Percentiles rank a stretch among this genome's conserved stretches.
phyloP scores from a whole-genome alignment of 2,329 filamentous ascomycete species.

The Epichloe sibirici region DNA sequence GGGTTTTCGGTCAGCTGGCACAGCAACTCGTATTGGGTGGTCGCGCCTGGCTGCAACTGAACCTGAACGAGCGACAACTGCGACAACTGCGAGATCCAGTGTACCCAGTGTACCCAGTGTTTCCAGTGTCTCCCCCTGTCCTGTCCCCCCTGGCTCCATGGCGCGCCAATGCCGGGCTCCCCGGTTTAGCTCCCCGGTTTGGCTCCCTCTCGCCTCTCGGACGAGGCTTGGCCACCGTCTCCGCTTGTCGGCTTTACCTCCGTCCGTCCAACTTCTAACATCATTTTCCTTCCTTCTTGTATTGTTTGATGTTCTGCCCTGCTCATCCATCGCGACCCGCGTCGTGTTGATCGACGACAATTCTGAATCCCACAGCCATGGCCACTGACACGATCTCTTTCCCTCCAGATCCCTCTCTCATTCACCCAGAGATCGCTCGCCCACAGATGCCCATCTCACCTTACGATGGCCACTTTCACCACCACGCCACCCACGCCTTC shows the following conservation, averaged over 20 bases:
- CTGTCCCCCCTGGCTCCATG: not conserved
- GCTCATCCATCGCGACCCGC: not conserved
- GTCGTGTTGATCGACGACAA: not conserved
- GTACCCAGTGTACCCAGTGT: too few relatives aligned
- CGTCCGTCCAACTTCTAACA: not conserved
- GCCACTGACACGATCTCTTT: slow-evolving; percentile 23
- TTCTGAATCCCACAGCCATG: not conserved
- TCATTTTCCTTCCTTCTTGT: not conserved
- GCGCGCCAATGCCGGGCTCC: too few relatives aligned
- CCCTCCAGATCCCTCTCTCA: slow-evolving; percentile 40
- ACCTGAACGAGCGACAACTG: too few relatives aligned
- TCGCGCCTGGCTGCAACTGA: too few relatives aligned
- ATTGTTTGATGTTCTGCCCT: too few relatives aligned
- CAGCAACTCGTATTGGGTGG: too few relatives aligned
- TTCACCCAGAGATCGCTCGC: slow-evolving; percentile 41
- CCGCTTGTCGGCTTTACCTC: not conserved
- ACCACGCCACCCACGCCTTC: slow-evolving; percentile 30
- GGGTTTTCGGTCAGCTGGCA: too few relatives aligned
- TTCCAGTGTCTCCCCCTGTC: not conserved
- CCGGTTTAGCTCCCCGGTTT: not conserved
- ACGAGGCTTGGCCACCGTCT: not conserved
- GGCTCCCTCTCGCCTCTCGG: not conserved
- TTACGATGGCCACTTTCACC: slow-evolving; percentile 37
- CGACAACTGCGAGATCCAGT: not conserved
- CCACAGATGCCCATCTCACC: slow-evolving; percentile 32